Evolutionary conservation across 768 basidiomycete genomes (phyloP), one percentile per base, ranked within the genome.

Genomic region (Thelephora aurantiotincta): DNA sequence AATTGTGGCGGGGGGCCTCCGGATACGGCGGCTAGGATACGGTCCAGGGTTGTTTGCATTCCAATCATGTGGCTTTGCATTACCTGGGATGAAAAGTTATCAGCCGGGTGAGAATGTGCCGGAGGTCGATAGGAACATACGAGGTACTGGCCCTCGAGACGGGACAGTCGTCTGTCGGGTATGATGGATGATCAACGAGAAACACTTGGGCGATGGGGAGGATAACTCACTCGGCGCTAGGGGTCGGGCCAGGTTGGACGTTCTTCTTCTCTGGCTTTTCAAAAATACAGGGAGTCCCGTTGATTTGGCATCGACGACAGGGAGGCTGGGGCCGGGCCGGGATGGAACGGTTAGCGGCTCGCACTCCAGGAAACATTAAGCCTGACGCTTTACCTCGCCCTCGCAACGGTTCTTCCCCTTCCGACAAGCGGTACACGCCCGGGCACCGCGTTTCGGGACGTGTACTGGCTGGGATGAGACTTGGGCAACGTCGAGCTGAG

Each of bases 1-100:
- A n/a, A n/a, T n/a, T n/a, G 36, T 18, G 37, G 53, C 52, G 23
- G 57, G 23, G 33, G 52, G 52, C 48, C 6, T 51, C 35, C 44
- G 55, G 52, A 45, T 49, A 90, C 69, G 2, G 75, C 80, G 41
- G 73, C 67, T 47, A 91, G 65, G 58, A 91, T 91, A 45, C 88
- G 75, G 64, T 91, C 88, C 52, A 91, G 63, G 20, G 87, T 83
- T 5, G 86, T 83, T 64, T 91, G 89, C 82, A 91, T 86, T 56
- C 88, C 88, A 55, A 91, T 90, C 84, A 91, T 89, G 61, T 90
- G 88, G 65, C 85, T 87, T 62, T 91, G 86, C 77, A 91, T 85
- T 54, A 88, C 82, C 86, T 87, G 52, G 22, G 46, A 43, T 38
- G 30, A 43, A 30, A 35, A 14, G 45, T 14, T 35, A 46, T 14